phyloP scores from a whole-genome alignment of 352 stramenopile species.

The Pythium aquatile region DNA sequence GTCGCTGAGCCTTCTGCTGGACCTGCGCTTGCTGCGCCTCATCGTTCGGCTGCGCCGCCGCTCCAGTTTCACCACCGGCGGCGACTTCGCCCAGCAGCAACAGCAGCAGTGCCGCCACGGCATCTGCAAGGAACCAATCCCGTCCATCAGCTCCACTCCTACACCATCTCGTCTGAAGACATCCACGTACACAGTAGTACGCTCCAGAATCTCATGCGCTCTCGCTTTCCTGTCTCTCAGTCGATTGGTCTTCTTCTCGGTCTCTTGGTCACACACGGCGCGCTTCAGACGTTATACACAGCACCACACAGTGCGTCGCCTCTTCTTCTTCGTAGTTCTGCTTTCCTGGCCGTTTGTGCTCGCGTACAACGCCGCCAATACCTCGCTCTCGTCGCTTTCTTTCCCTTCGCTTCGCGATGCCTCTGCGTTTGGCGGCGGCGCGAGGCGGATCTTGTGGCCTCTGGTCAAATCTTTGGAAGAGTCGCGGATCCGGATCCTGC shows the following conservation, averaged over 20 bases:
- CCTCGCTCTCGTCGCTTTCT: background rate
- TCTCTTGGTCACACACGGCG: background rate
- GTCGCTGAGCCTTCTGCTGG: constrained; percentile 18
- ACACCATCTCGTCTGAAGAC: too few species aligned
- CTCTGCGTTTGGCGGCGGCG: background rate
- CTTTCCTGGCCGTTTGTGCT: background rate
- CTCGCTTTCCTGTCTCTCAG: background rate
- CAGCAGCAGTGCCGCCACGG: constrained; percentile 6
- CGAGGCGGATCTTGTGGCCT: constrained; percentile 12
- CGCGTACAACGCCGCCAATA: background rate
- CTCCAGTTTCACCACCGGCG: background rate
- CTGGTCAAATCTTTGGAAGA: constrained; percentile 17
- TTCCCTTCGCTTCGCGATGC: background rate
- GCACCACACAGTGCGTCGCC: too few species aligned
- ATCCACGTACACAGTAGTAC: constrained; percentile 15
- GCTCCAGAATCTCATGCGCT: constrained; percentile 21
- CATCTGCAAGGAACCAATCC: background rate
- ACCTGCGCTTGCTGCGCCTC: constrained; percentile 14
- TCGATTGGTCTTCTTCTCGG: background rate
- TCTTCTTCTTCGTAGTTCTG: background rate
- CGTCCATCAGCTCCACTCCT: background rate
- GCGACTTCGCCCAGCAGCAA: background rate
- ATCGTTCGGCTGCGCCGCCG: constrained; percentile 4
- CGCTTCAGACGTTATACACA: too few species aligned
- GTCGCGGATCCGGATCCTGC: constrained; percentile 20